Evolutionary conservation across 768 basidiomycete species (phyloP).

Genomic region (Hericium alpestre): DNA sequence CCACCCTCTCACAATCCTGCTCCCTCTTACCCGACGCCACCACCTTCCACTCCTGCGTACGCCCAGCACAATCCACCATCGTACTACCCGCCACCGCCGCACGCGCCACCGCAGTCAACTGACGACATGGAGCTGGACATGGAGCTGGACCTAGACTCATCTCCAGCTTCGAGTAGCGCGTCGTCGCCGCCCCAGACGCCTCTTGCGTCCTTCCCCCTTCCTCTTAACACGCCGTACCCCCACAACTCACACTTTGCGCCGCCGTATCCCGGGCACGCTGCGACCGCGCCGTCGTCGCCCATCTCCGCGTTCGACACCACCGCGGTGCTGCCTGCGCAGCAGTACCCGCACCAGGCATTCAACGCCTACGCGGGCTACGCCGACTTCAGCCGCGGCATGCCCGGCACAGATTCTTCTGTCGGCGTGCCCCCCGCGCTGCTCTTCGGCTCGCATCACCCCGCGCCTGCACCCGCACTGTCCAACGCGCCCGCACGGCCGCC

Average conservation of each 20-base stretch:
- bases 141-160: conserved; percentile 58
- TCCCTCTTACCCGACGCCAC: conserved; percentile 3
- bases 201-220: conserved; percentile 21
- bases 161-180: conserved; percentile 23
- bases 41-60: conserved; percentile 15
- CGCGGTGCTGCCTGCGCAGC: conserved; percentile 41
- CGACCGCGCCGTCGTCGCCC: conserved; percentile 21
- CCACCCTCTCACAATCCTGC: conserved; percentile 10
- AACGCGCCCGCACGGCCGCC: conserved; percentile 5
- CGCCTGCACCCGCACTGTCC: conserved; percentile 20
- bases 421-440: conserved; percentile 56
- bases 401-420: conserved; percentile 35
- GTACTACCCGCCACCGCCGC: conserved; percentile 14
- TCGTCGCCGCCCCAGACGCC: conserved; percentile 36
- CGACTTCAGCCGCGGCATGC: conserved; percentile 55
- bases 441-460: conserved; percentile 30
- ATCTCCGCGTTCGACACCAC: conserved; percentile 43
- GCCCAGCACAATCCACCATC: conserved; percentile 11
- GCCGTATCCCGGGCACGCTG: conserved; percentile 11
- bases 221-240: neutral
- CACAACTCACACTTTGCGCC: neutral
- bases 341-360: conserved; percentile 42
- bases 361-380: conserved; percentile 59
- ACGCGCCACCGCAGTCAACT: conserved; percentile 25
- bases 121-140: conserved; percentile 85